phyloP scores from a whole-genome alignment of 768 basidiomycete genomes.

The Tricholoma sp. region DNA sequence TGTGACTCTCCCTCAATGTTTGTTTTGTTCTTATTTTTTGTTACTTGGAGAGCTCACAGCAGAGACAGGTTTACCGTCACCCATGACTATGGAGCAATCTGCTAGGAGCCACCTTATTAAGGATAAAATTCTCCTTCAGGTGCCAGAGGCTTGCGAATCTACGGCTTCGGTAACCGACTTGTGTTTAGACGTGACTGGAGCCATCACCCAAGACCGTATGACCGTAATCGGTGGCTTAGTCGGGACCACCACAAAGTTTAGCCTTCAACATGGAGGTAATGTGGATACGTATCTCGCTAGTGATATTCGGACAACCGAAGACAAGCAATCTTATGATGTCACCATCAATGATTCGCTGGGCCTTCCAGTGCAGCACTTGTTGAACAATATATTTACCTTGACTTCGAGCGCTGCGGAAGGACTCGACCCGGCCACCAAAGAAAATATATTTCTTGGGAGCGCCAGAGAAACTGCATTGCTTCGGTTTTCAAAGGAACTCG shows the following conservation, averaged over 20 bases:
- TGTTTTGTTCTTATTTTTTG: not conserved
- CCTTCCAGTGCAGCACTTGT: not conserved
- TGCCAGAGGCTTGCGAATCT: not conserved
- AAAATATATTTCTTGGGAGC: conserved; percentile 55
- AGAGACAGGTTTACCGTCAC: not conserved
- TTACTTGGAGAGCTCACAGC: not conserved
- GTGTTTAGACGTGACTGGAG: conserved; percentile 74
- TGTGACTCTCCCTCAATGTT: not conserved
- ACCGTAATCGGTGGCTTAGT: conserved; percentile 82
- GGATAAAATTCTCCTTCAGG: not conserved
- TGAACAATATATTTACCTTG: not conserved
- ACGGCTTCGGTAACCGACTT: conserved; percentile 17
- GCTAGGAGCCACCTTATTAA: not conserved
- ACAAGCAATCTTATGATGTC: not conserved
- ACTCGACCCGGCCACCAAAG: conserved; percentile 29
- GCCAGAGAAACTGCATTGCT: conserved; percentile 79
- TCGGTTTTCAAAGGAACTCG: conserved; percentile 58
- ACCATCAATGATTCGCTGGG: not conserved
- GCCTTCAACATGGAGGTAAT: conserved; percentile 45
- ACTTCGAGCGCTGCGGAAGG: not conserved
- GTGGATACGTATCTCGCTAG: not conserved
- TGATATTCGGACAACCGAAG: not conserved
- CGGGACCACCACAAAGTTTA: conserved; percentile 74
- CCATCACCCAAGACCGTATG: conserved; percentile 76
- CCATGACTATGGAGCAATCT: not conserved